phyloP scores from a whole-genome alignment of 441 rosid species.

The Populus hybrid region DNA sequence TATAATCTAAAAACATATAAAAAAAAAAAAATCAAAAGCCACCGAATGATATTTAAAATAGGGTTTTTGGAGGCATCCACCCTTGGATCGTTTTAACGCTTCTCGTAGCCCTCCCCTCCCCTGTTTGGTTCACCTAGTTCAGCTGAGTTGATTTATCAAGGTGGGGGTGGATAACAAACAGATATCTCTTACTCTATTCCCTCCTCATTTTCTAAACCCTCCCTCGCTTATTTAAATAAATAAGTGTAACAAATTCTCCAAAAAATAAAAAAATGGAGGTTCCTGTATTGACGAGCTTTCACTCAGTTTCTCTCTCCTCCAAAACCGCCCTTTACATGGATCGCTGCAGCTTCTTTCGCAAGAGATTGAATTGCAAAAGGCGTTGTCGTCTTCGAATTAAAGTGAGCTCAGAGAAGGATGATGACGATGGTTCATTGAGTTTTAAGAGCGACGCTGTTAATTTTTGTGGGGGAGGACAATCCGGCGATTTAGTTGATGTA shows the following conservation, averaged over 20 bases:
- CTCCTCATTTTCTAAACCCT: not conserved
- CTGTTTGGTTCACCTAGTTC: not conserved
- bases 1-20: no score
- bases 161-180: not conserved
- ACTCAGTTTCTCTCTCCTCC: slow-evolving; percentile 25
- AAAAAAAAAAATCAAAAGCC: no score
- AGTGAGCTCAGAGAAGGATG: slow-evolving; percentile 27
- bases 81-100: no score
- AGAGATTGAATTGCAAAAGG: not conserved
- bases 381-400: slow-evolving; percentile 13
- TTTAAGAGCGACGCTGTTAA: not conserved
- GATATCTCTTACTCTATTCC: not conserved
- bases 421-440: slow-evolving; percentile 12
- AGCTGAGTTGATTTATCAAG: not conserved
- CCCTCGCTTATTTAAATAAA: not conserved
- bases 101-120: no score
- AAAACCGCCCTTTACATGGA: slow-evolving; percentile 21
- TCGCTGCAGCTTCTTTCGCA: not conserved
- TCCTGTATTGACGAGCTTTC: slow-evolving; percentile 32
- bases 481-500: slow-evolving; percentile 46
- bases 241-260: not conserved
- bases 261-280: slow-evolving; percentile 22
- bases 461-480: slow-evolving; percentile 14
- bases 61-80: no score
- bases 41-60: no score